These are phyloP conservation scores for Mycena indigotica DNA, from an alignment of 768 basidiomycete genomes.

Conservation along the genomic window DNA sequence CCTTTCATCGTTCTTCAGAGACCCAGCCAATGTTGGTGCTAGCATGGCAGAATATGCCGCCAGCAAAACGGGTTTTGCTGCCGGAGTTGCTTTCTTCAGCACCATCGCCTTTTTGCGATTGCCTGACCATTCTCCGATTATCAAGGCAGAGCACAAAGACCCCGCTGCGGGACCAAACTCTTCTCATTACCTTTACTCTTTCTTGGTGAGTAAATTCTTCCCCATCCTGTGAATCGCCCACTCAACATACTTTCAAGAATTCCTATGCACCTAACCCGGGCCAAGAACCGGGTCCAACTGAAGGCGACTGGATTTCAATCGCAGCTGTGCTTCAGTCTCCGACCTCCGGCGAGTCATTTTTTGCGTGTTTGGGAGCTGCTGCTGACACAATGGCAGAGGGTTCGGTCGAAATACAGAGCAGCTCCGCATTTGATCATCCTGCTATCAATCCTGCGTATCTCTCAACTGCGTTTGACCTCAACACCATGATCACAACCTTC, in stretches of 20 bases:
- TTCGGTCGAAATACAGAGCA: slow-evolving; percentile 3
- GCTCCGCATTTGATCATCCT: slow-evolving; percentile 11
- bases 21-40: slow-evolving; percentile 1
- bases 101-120: slow-evolving; percentile 13
- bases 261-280: slow-evolving; percentile 4
- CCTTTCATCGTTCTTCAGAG: slow-evolving; percentile 3
- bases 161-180: slow-evolving; percentile 12
- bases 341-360: slow-evolving; percentile 1
- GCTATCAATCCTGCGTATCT: slow-evolving; percentile 15
- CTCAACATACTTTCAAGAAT: not conserved
- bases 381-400: no score
- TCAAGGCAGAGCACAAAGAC: not conserved
- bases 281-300: slow-evolving; percentile 3
- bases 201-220: slow-evolving; percentile 1
- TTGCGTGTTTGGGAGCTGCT: no score
- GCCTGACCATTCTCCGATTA: not conserved
- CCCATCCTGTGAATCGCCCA: not conserved
- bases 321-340: slow-evolving; percentile 11
- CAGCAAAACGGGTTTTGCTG: slow-evolving; percentile 12
- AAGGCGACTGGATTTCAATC: slow-evolving; percentile 14
- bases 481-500: slow-evolving; percentile 5
- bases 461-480: slow-evolving; percentile 13
- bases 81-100: slow-evolving; percentile 6
- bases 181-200: slow-evolving; percentile 9
- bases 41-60: slow-evolving; percentile 3